phyloP scores from a whole-genome alignment of 371 early-diverging fungal genomes.

The Syncephalastrum racemosum region DNA sequence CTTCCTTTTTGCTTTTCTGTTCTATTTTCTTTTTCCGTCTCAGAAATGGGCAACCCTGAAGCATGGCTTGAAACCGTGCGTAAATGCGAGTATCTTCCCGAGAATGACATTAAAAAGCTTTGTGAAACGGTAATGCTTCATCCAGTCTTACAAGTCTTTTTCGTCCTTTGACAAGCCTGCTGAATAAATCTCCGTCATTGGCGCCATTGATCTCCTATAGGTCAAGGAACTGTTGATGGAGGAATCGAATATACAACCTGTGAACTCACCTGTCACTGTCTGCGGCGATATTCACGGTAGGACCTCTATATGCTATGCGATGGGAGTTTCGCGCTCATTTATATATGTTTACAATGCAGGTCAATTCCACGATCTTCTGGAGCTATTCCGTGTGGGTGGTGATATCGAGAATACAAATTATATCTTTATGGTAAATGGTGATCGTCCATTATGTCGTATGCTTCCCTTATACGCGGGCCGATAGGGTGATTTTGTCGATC shows the following conservation, averaged over 20 bases:
- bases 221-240: constrained; percentile 94
- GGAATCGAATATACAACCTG: constrained; percentile 95
- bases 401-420: constrained; percentile 98
- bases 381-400: constrained; percentile 98
- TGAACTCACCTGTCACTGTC: constrained; percentile 96
- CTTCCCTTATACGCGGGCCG: background rate
- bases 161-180: background rate
- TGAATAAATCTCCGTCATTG: constrained; percentile 10
- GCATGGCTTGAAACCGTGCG: constrained; percentile 54
- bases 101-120: constrained; percentile 91
- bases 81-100: constrained; percentile 90
- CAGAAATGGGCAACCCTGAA: constrained; percentile 66
- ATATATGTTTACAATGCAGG: constrained; percentile 41
- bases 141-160: background rate
- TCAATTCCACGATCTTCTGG: constrained; percentile 98
- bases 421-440: constrained; percentile 84
- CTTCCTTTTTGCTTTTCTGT: background rate
- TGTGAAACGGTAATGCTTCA: constrained; percentile 78
- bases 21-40: background rate
- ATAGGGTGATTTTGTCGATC: constrained; percentile 99
- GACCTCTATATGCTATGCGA: background rate
- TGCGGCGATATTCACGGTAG: constrained; percentile 99
- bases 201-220: constrained; percentile 49
- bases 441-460: background rate
- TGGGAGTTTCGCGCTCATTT: background rate